These are phyloP conservation scores for Penicillium aurantiogriseum DNA, from an alignment of 2,329 filamentous ascomycete genomes.

Conservation along the genomic window DNA sequence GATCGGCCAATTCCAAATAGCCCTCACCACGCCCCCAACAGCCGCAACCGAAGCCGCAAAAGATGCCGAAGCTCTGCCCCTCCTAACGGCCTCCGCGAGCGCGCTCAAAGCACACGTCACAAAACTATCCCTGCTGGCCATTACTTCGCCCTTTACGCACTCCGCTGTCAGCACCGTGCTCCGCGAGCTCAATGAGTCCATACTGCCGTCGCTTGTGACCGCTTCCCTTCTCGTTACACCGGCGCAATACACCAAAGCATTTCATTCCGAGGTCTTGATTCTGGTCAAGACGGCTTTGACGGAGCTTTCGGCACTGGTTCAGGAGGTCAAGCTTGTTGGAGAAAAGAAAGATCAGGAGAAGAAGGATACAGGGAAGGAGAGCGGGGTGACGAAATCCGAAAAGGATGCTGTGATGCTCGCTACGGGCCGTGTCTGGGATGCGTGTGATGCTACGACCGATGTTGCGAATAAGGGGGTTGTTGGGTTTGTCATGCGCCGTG, in stretches of 20 bases:
- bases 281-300: slow-evolving; percentile 60
- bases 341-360: slow-evolving; percentile 44
- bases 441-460: slow-evolving; percentile 70
- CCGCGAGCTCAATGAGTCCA: slow-evolving; percentile 66
- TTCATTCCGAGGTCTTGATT: slow-evolving; percentile 63
- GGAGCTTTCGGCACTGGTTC: slow-evolving; percentile 62
- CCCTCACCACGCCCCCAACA: slow-evolving; percentile 31
- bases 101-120: slow-evolving; percentile 80
- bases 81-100: slow-evolving; percentile 69
- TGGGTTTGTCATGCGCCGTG: slow-evolving; percentile 68
- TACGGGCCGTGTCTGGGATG: slow-evolving; percentile 79
- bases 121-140: slow-evolving; percentile 80
- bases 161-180: slow-evolving; percentile 71
- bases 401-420: slow-evolving; percentile 59
- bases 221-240: slow-evolving; percentile 65
- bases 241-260: slow-evolving; percentile 60
- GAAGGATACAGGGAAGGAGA: slow-evolving; percentile 28
- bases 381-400: slow-evolving; percentile 30
- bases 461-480: slow-evolving; percentile 67
- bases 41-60: slow-evolving; percentile 21
- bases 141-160: slow-evolving; percentile 82
- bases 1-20: slow-evolving; percentile 40
- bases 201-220: slow-evolving; percentile 72
- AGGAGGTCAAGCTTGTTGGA: slow-evolving; percentile 55
- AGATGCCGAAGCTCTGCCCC: slow-evolving; percentile 52